These are phyloP conservation scores for Lactarius indigo DNA, from an alignment of 768 basidiomycete species.

Conservation along the genomic window DNA sequence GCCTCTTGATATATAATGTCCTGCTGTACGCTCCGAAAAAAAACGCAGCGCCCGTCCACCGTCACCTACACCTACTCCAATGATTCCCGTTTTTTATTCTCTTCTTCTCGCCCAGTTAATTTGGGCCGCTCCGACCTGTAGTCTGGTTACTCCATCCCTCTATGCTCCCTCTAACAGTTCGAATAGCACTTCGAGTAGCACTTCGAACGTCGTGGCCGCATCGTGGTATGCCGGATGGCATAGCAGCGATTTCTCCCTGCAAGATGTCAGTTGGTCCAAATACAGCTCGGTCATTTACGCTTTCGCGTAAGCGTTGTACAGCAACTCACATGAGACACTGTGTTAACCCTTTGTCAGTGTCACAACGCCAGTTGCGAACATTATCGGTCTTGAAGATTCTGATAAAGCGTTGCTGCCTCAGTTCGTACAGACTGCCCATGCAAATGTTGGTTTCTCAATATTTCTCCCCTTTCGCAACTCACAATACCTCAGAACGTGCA, in stretches of 20 bases:
- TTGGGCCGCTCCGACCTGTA: constrained; percentile 11
- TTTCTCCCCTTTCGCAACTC: neutral
- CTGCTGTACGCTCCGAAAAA: neutral
- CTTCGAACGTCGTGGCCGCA: constrained; percentile 37
- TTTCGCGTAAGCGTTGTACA: constrained; percentile 47
- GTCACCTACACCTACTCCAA: neutral
- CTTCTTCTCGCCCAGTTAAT: constrained; percentile 9
- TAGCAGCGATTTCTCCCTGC: constrained; percentile 43
- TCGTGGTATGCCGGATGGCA: constrained; percentile 75
- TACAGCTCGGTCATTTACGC: constrained; percentile 70
- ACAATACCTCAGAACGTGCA: constrained; percentile 44
- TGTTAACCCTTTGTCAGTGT: constrained; percentile 26
- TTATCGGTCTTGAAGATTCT: constrained; percentile 38
- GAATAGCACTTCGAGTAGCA: neutral
- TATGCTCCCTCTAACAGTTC: neutral
- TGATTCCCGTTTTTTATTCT: constrained; percentile 2
- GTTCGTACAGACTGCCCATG: constrained; percentile 49
- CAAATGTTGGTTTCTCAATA: constrained; percentile 31
- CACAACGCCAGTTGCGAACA: constrained; percentile 35
- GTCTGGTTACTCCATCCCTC: neutral
- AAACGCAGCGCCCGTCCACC: neutral
- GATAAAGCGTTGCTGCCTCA: constrained; percentile 49
- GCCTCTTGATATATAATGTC: neutral
- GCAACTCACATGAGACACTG: too few relatives aligned
- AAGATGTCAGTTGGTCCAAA: constrained; percentile 57